Evolutionary conservation across 73 alveolate species (phyloP).

Genomic region (Tetrahymena borealis): DNA sequence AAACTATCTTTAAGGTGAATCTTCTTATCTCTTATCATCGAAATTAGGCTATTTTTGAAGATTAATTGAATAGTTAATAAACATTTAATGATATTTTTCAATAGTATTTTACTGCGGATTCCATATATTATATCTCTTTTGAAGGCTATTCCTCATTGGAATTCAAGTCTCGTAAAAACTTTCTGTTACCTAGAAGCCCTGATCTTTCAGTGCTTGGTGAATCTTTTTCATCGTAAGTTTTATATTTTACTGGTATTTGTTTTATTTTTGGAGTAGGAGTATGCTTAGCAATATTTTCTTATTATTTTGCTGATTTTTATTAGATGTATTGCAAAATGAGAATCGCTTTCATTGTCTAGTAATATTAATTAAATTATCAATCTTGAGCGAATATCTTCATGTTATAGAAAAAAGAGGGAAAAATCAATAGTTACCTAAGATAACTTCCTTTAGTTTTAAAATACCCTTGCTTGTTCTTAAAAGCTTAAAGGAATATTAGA

Average conservation of each 20-base stretch:
- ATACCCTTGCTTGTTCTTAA: not conserved
- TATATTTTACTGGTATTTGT: not conserved
- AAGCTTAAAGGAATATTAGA: conserved; percentile 21
- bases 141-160: too few species aligned
- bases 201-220: not conserved
- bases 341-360: not conserved
- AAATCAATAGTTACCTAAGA: too few species aligned
- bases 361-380: not conserved
- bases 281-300: not conserved
- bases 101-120: not conserved
- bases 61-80: too few species aligned
- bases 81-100: too few species aligned
- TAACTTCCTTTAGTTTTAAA: not conserved
- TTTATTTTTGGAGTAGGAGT: not conserved
- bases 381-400: not conserved
- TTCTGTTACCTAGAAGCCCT: not conserved
- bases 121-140: not conserved
- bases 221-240: not conserved
- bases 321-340: not conserved
- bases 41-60: not conserved
- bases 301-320: not conserved
- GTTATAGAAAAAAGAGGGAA: not conserved
- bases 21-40: not conserved
- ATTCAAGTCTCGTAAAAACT: too few species aligned
- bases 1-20: not conserved